phyloP scores from a whole-genome alignment of 768 basidiomycete species.

The Baorangia bicolor region DNA sequence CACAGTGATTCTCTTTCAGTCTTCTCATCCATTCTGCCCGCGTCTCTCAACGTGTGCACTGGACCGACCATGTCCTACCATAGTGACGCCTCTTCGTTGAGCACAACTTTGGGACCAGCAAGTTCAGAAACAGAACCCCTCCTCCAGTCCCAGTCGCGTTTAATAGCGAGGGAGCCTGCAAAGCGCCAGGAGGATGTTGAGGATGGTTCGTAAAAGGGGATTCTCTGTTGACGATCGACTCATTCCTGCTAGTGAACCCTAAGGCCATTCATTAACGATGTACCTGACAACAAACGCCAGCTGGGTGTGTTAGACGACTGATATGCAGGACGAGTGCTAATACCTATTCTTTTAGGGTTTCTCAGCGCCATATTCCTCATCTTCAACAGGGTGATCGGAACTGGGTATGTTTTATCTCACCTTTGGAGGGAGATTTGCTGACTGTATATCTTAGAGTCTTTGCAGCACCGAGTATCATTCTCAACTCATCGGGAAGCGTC shows the following conservation, averaged over 20 bases:
- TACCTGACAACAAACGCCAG: conserved; percentile 48
- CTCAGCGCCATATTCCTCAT: conserved; percentile 62
- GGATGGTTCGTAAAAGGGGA: conserved; percentile 12
- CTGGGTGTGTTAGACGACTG: conserved; percentile 41
- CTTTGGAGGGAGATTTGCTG: not conserved
- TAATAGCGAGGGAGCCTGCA: not conserved
- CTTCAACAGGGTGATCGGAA: conserved; percentile 75
- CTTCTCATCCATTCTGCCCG: not conserved
- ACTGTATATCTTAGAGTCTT: conserved; percentile 51
- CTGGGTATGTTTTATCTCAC: conserved; percentile 47
- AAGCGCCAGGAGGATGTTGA: conserved; percentile 9
- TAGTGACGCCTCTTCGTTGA: not conserved
- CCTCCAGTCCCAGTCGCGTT: conserved; percentile 3
- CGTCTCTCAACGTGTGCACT: too few relatives aligned
- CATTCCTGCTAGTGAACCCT: conserved; percentile 3
- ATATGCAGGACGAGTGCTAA: not conserved
- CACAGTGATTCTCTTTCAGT: not conserved
- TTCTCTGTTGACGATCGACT: not conserved
- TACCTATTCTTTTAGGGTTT: conserved; percentile 11
- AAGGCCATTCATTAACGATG: conserved; percentile 38
- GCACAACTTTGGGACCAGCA: not conserved
- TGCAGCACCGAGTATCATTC: conserved; percentile 66
- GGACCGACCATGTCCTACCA: conserved; percentile 4
- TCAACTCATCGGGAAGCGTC: conserved; percentile 66
- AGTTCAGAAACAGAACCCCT: conserved; percentile 25